A percentile compares a stretch with the other conserved stretches of the same genome.
Conservation (phyloP, 768 basidiomycete genomes). For the Jaapia argillacea region DNA sequence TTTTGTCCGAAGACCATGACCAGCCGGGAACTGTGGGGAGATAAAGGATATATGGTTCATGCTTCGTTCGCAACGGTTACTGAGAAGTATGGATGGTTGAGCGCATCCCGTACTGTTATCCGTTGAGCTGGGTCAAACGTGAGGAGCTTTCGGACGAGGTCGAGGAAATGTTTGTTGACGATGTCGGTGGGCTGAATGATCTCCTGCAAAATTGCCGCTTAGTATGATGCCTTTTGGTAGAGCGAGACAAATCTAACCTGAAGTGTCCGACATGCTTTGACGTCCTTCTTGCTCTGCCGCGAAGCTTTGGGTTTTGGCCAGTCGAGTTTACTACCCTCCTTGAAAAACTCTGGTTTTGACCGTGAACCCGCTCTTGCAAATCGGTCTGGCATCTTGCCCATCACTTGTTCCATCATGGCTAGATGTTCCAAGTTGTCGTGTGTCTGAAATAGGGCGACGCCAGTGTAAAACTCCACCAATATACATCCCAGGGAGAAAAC, state of each 20-base stretch:
- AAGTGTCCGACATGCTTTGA: constrained; percentile 72
- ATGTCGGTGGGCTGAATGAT: constrained; percentile 73
- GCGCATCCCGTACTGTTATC: constrained; percentile 80
- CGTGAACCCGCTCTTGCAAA: constrained; percentile 69
- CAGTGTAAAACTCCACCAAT: constrained; percentile 96
- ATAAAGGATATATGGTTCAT: constrained; percentile 24
- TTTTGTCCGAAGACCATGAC: too few species aligned
- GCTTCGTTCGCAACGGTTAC: constrained; percentile 58
- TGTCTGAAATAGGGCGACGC: constrained; percentile 96
- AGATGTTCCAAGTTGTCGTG: constrained; percentile 99
- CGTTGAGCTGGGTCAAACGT: constrained; percentile 86
- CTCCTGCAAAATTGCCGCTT: constrained; percentile 36
- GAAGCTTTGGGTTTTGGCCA: constrained; percentile 88
- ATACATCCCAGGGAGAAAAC: constrained; percentile 98
- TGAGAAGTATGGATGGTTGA: constrained; percentile 81
- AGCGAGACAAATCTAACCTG: constrained; percentile 37
- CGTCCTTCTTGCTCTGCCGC: constrained; percentile 89
- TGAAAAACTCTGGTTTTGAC: constrained; percentile 90
- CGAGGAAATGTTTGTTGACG: constrained; percentile 72
- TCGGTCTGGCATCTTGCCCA: constrained; percentile 93
- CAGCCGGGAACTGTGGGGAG: too few species aligned
- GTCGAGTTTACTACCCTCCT: constrained; percentile 73
- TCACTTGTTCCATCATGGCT: constrained; percentile 99
- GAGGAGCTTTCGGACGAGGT: constrained; percentile 80
- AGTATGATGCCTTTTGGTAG: background rate